Evolutionary conservation across 163 green algal genomes (phyloP).

Genomic region (Scenedesmus sp.): DNA sequence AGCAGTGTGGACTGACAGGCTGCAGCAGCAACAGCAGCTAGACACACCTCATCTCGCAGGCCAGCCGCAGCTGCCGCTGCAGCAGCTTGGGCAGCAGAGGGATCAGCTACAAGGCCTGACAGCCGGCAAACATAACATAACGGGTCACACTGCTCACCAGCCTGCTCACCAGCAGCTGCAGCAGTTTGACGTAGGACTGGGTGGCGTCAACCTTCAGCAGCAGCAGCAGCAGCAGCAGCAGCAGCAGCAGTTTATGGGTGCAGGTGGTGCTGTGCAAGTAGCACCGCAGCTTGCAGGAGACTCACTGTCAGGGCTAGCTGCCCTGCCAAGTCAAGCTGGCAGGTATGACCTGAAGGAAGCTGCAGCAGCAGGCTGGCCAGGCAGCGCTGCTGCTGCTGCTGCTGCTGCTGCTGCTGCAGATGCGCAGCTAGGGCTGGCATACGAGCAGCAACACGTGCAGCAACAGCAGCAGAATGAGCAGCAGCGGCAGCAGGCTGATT

Average conservation of each 20-base stretch:
- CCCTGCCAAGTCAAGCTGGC: not conserved
- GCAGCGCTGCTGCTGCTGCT: not conserved
- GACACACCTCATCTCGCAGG: not conserved
- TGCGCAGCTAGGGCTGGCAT: not conserved
- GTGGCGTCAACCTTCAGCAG: not conserved
- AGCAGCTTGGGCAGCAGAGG: not conserved
- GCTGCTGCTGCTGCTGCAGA: not conserved
- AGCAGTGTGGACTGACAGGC: not conserved
- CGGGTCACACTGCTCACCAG: not conserved
- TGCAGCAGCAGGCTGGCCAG: not conserved
- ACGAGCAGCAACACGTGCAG: conserved; percentile 21
- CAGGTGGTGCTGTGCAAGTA: not conserved
- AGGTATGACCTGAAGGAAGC: not conserved
- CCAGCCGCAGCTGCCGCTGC: not conserved
- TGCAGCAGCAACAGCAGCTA: not conserved
- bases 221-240: not conserved
- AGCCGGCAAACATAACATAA: not conserved
- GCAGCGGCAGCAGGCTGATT: not conserved
- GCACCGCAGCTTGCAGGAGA: not conserved
- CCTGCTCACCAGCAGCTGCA: not conserved
- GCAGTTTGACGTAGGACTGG: not conserved
- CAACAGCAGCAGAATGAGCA: not conserved
- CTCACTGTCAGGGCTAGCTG: not conserved
- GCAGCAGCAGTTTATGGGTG: conserved; percentile 6
- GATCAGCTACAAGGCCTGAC: not conserved